Percentiles rank a stretch among this genome's conserved stretches.
phyloP scores from a whole-genome alignment of 2,329 filamentous ascomycete species.

The Penicillium sp. region DNA sequence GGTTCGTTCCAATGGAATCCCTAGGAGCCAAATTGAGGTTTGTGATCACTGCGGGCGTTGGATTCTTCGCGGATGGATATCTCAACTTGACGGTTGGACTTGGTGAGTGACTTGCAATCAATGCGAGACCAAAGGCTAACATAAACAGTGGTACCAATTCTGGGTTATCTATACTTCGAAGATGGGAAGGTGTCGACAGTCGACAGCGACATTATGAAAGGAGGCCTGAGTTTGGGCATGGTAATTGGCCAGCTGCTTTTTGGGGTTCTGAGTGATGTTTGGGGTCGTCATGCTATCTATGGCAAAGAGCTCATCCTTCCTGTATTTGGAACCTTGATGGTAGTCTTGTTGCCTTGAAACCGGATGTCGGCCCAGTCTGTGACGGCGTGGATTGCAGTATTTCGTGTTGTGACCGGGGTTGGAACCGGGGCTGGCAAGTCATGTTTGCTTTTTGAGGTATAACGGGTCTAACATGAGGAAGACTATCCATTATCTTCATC shows the following conservation, averaged over 20 bases:
- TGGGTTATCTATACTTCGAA: slow-evolving; percentile 25
- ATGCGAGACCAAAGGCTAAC: background rate
- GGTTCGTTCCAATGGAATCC: slow-evolving; percentile 4
- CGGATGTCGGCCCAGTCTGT: slow-evolving; percentile 5
- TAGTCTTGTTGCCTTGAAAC: slow-evolving; percentile 23
- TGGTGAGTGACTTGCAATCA: slow-evolving; percentile 9
- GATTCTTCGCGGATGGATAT: slow-evolving; percentile 28
- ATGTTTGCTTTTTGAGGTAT: slow-evolving; percentile 1
- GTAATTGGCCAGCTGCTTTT: slow-evolving; percentile 25
- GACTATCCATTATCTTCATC: slow-evolving; percentile 14
- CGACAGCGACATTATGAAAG: slow-evolving; percentile 22
- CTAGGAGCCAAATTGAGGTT: slow-evolving; percentile 21
- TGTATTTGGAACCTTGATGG: slow-evolving; percentile 23
- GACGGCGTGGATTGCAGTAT: slow-evolving; percentile 20
- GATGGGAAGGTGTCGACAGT: slow-evolving; percentile 16
- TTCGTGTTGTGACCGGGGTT: slow-evolving; percentile 22
- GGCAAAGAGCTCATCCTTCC: slow-evolving; percentile 26
- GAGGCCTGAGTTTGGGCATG: slow-evolving; percentile 25
- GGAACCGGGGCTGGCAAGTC: slow-evolving; percentile 23
- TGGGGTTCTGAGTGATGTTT: slow-evolving; percentile 26
- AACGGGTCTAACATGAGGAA: slow-evolving; percentile 8
- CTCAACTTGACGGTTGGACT: slow-evolving; percentile 27
- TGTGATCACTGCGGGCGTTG: slow-evolving; percentile 21
- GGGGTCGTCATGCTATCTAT: slow-evolving; percentile 24
- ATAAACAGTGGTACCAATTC: slow-evolving; percentile 21